These are phyloP conservation scores for Fusarium nygamai DNA, from an alignment of 2,329 filamentous ascomycete species.

Conservation along the genomic window DNA sequence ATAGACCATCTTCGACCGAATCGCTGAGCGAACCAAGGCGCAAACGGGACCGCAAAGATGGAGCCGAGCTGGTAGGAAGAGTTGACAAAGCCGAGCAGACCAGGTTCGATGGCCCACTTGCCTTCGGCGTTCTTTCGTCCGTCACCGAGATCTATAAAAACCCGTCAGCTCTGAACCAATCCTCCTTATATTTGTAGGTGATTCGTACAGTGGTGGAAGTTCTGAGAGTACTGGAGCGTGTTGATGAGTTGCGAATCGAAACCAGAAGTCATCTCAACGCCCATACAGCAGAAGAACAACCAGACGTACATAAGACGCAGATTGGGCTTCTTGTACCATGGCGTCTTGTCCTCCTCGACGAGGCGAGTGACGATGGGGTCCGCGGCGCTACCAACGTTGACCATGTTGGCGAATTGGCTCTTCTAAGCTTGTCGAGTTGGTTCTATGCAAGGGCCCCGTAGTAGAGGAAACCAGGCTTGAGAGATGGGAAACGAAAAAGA, in stretches of 20 bases:
- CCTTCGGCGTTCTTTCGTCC: conserved; percentile 30
- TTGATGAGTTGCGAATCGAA: conserved; percentile 62
- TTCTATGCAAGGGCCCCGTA: not conserved
- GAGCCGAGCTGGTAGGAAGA: conserved; percentile 66
- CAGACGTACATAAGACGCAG: conserved; percentile 61
- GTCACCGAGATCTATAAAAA: conserved; percentile 15
- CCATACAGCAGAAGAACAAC: conserved; percentile 63
- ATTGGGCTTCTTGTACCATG: conserved; percentile 66
- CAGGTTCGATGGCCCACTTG: conserved; percentile 42
- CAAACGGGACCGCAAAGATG: conserved; percentile 63
- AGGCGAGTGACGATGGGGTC: conserved; percentile 46
- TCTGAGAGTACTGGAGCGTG: conserved; percentile 52
- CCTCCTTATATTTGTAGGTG: rapidly evolving
- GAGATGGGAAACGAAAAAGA: not conserved
- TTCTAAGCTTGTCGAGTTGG: not conserved
- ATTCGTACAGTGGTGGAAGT: conserved; percentile 50
- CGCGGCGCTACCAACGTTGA: conserved; percentile 31
- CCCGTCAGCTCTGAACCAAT: not conserved
- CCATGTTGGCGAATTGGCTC: conserved; percentile 18
- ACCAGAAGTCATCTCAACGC: conserved; percentile 66
- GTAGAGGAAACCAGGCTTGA: conserved; percentile 8
- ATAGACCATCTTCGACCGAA: conserved; percentile 61
- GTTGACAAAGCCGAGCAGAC: conserved; percentile 58
- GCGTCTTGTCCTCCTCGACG: conserved; percentile 45
- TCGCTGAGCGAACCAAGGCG: conserved; percentile 60